These are phyloP conservation scores for Wickerhamiella bombiphila DNA, from an alignment of 805 yeast species.

Conservation along the genomic window DNA sequence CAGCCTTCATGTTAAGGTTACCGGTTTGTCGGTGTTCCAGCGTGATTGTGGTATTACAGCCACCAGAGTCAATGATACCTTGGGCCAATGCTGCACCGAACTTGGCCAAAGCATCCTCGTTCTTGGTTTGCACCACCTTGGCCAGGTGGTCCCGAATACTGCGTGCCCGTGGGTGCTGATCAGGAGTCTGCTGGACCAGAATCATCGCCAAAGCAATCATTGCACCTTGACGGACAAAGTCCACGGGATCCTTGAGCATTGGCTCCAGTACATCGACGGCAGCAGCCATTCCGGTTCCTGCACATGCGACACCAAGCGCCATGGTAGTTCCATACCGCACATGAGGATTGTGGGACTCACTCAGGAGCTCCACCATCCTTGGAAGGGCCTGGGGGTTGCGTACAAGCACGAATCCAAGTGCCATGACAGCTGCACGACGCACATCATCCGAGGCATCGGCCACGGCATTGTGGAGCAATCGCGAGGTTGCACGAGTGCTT, in stretches of 20 bases:
- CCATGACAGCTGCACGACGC: constrained; percentile 87
- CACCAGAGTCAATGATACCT: constrained; percentile 98
- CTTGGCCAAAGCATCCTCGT: constrained; percentile 92
- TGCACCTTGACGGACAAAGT: constrained; percentile 97
- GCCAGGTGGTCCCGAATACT: constrained; percentile 61
- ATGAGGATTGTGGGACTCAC: constrained; percentile 94
- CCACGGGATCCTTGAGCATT: constrained; percentile 82
- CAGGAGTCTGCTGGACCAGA: constrained; percentile 71
- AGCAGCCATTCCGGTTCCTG: constrained; percentile 77
- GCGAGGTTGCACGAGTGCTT: constrained; percentile 70
- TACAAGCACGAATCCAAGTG: constrained; percentile 78
- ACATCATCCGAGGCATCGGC: constrained; percentile 94
- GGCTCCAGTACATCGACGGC: constrained; percentile 91
- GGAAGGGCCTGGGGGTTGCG: constrained; percentile 91
- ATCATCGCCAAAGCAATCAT: constrained; percentile 85
- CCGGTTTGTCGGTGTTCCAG: constrained; percentile 80
- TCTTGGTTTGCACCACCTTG: constrained; percentile 67
- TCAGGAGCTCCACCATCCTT: constrained; percentile 77
- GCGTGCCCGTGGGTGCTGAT: constrained; percentile 63
- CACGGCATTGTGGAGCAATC: constrained; percentile 81
- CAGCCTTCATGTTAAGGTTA: constrained; percentile 76
- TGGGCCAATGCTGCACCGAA: constrained; percentile 96
- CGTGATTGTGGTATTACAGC: constrained; percentile 89
- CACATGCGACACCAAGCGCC: constrained; percentile 95
- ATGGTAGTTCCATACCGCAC: constrained; percentile 96